phyloP scores from a whole-genome alignment of 768 basidiomycete genomes.

The Leccinum boreale region DNA sequence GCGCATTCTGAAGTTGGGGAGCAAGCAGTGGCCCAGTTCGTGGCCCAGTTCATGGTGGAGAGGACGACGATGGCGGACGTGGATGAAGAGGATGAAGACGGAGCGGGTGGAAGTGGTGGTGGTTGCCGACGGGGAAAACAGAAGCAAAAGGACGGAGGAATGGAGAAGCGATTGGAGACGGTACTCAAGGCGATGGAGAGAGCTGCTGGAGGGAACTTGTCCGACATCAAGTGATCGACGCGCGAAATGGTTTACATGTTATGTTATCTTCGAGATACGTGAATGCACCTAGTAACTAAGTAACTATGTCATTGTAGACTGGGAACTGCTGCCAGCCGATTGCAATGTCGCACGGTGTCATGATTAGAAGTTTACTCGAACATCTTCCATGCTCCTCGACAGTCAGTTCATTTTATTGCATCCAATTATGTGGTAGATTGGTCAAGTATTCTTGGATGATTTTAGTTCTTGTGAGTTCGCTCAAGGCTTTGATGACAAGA shows the following conservation, averaged over 20 bases:
- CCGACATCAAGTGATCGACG: slow-evolving; percentile 30
- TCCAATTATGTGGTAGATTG: too few species aligned
- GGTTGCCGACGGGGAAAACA: slow-evolving; percentile 9
- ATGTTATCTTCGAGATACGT: too few species aligned
- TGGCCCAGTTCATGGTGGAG: slow-evolving; percentile 68
- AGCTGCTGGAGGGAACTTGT: slow-evolving; percentile 58
- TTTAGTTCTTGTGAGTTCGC: too few species aligned
- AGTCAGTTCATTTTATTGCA: too few species aligned
- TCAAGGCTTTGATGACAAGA: too few species aligned
- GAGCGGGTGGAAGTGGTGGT: not conserved
- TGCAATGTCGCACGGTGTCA: too few species aligned
- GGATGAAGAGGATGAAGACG: slow-evolving; percentile 19
- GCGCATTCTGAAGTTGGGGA: slow-evolving; percentile 85
- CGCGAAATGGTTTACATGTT: not conserved
- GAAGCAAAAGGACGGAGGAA: slow-evolving; percentile 7
- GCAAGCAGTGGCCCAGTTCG: slow-evolving; percentile 64
- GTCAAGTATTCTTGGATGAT: too few species aligned
- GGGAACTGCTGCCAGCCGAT: too few species aligned
- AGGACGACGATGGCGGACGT: slow-evolving; percentile 10
- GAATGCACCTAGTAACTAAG: too few species aligned
- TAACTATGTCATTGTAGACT: too few species aligned
- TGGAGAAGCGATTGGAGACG: slow-evolving; percentile 27
- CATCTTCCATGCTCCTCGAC: too few species aligned
- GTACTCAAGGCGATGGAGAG: slow-evolving; percentile 57
- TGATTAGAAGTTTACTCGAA: too few species aligned